Base-by-base conservation (phyloP, 441 rosid genomes). In the Brassica balearica region DNA sequence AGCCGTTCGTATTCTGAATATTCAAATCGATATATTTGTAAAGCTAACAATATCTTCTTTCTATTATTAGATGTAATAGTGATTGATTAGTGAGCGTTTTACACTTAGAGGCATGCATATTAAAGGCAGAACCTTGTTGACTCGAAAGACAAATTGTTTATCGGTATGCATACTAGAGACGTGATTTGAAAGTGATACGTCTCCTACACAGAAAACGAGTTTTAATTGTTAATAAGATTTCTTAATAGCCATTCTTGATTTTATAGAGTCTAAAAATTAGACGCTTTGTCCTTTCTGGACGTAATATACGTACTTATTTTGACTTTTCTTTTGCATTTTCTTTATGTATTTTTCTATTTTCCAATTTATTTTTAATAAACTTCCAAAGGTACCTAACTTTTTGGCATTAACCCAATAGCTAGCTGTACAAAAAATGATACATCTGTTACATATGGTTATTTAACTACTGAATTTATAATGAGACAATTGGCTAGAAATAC, bases 121-220 rank as follows among this genome's bases (percentile, higher is more conserved):
- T 29, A 29, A 29, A 29, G 34, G 34, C 6, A 29, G 38, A 58
- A 43, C 43, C 19, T 4, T 66, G 20, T 71, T 56, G 48, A 46
- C 15, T 41, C 22, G 19, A 8, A 71, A 32, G 43, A 59, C 53
- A 46, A 3, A 77, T 27, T 27, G 53, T 71, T 58, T 65, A 17
- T 60, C 41, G 53, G 6, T 4, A 43, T 43, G 53, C 62, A 46
- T 43, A 73, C 4, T 19, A 38, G 74, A 73, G 78, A 73, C 82
- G 78, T 51, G 10, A 51, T 68, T 0, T 59, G 78, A 73, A 62
- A 74, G 53, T 62, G 78, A 79, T 73, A 68, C 82, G 71, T 73
- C 74, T 79, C 82, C 82, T 79, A 68, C 17, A 53, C 10, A 68
- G 78, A 79, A 68, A 79, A 53, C 53, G 82, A 79, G 65, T 68